These are phyloP conservation scores for Lagenidium giganteum DNA, from an alignment of 352 stramenopile genomes.

Conservation along the genomic window DNA sequence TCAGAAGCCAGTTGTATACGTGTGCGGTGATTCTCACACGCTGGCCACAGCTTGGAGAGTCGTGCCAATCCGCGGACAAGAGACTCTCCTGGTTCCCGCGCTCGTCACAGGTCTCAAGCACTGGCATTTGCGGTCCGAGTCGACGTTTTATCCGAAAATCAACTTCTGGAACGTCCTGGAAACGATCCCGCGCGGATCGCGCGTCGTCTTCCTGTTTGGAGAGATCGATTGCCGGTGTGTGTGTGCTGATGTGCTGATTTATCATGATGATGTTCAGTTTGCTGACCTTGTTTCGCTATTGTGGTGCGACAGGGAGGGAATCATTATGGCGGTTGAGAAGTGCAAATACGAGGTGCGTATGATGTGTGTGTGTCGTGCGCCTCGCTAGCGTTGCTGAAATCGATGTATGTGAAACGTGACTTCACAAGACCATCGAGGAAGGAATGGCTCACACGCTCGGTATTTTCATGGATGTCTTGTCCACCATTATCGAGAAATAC, in stretches of 20 bases:
- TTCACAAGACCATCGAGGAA: constrained; percentile 55
- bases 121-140: constrained; percentile 86
- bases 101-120: constrained; percentile 93
- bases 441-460: constrained; percentile 72
- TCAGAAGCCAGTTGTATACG: constrained; percentile 40
- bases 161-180: constrained; percentile 82
- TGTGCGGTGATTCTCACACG: constrained; percentile 92
- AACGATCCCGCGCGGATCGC: constrained; percentile 41
- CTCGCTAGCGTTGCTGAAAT: background rate
- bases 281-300: too few relatives aligned
- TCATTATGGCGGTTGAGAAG: constrained; percentile 83
- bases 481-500: constrained; percentile 42
- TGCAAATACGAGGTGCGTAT: constrained; percentile 75
- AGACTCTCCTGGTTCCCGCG: constrained; percentile 40
- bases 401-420: background rate
- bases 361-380: background rate
- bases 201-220: constrained; percentile 90
- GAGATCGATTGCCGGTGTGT: constrained; percentile 97
- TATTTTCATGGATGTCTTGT: constrained; percentile 76
- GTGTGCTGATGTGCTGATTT: too few relatives aligned
- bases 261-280: too few relatives aligned
- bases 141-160: constrained; percentile 89
- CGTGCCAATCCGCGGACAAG: constrained; percentile 19
- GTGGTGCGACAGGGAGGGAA: too few relatives aligned
- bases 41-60: constrained; percentile 85